Percentiles rank a stretch among this genome's conserved stretches.
Conservation (phyloP, 805 yeast genomes). For the Candida tibetensis region DNA sequence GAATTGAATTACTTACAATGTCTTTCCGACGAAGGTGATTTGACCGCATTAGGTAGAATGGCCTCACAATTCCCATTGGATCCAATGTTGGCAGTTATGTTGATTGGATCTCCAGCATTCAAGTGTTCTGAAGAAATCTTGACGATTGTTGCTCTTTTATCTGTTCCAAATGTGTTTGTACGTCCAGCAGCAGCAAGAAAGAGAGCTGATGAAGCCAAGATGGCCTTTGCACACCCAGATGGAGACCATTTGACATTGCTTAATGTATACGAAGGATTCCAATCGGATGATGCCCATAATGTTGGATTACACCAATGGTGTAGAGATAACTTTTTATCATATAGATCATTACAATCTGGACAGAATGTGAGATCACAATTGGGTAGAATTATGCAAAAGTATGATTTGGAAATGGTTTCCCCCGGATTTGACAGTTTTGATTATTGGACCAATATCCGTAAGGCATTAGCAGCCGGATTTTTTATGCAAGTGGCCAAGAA, state of each 20-base stretch:
- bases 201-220: conserved; percentile 88
- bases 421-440: conserved; percentile 56
- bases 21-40: conserved; percentile 85
- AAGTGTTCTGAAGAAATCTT: conserved; percentile 86
- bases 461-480: conserved; percentile 87
- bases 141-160: conserved; percentile 82
- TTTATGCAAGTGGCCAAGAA: conserved; percentile 98
- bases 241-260: conserved; percentile 93
- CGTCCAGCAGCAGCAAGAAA: conserved; percentile 87
- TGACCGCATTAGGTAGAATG: conserved; percentile 84
- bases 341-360: conserved; percentile 83
- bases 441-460: conserved; percentile 76
- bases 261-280: conserved; percentile 83
- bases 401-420: conserved; percentile 69
- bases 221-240: conserved; percentile 84
- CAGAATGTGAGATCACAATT: conserved; percentile 83
- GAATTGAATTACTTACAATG: conserved; percentile 89
- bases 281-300: conserved; percentile 66
- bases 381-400: conserved; percentile 75
- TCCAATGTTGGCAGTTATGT: conserved; percentile 91
- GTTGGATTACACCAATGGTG: conserved; percentile 81
- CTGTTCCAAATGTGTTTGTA: conserved; percentile 92
- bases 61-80: conserved; percentile 94
- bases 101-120: conserved; percentile 83
- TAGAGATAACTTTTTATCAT: conserved; percentile 80